Conservation (phyloP, 2,329 filamentous ascomycete species). For the Colletotrichum theobromicola region DNA sequence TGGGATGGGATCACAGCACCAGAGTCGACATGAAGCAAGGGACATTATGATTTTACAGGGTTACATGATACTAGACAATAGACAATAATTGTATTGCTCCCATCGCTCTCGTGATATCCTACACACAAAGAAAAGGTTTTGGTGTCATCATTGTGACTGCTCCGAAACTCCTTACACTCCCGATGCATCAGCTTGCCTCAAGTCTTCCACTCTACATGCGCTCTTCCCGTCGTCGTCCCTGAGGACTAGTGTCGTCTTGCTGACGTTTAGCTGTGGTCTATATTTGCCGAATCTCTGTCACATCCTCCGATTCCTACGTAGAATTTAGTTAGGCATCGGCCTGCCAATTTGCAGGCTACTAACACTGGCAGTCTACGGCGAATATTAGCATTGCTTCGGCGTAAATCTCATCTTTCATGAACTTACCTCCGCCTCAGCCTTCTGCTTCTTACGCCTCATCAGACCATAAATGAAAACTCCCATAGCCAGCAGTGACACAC, state of each 20-base stretch:
- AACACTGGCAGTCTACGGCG: not conserved
- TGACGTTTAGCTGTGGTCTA: not conserved
- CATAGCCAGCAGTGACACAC: slow-evolving; percentile 14
- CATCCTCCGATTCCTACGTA: not conserved
- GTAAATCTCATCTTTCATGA: not conserved
- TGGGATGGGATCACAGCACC: not conserved
- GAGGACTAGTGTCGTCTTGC: not conserved
- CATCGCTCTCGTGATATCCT: not conserved
- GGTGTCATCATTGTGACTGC: too few species aligned
- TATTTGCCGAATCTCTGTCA: not conserved
- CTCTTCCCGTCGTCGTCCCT: not conserved
- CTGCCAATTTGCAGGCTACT: slow-evolving; percentile 15
- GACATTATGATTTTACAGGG: not conserved
- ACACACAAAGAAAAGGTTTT: not conserved
- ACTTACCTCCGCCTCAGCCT: not conserved
- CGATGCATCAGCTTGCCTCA: not conserved
- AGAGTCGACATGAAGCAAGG: not conserved
- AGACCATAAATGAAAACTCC: slow-evolving; percentile 10
- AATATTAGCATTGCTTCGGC: not conserved
- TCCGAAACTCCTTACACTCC: not conserved
- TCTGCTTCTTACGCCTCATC: slow-evolving; percentile 4
- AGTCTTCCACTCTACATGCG: not conserved
- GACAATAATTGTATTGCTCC: not conserved
- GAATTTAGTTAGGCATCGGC: slow-evolving; percentile 5
- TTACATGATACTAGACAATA: not conserved